Conservation (phyloP, 768 basidiomycete genomes). For the Phlebiopsis gigantea region DNA sequence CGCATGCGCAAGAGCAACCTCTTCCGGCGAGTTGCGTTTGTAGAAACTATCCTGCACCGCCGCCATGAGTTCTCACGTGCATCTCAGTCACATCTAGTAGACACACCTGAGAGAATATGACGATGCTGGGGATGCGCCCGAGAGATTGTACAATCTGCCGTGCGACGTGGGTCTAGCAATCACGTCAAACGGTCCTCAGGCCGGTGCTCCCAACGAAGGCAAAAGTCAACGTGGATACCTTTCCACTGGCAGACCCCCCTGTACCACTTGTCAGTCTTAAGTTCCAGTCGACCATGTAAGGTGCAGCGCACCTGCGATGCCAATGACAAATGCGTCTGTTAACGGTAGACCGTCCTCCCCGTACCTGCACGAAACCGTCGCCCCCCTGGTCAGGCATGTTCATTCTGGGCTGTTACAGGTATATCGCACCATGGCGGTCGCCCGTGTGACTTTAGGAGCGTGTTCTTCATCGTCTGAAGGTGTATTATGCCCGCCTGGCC, state of each 20-base stretch:
- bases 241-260: conserved; percentile 87
- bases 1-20: conserved; percentile 77
- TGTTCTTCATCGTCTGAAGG: conserved; percentile 55
- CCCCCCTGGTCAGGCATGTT: neutral
- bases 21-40: conserved; percentile 70
- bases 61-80: neutral
- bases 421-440: conserved; percentile 72
- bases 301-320: conserved; percentile 62
- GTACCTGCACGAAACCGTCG: conserved; percentile 48
- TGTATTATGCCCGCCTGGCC: conserved; percentile 8
- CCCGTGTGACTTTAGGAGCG: conserved; percentile 76
- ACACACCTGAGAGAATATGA: conserved; percentile 82
- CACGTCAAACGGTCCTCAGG: neutral
- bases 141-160: conserved; percentile 73
- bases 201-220: neutral
- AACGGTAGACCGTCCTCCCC: conserved; percentile 65
- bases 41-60: conserved; percentile 93
- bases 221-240: conserved; percentile 41
- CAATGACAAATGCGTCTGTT: conserved; percentile 78
- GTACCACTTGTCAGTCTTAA: conserved; percentile 4
- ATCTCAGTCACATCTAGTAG: neutral
- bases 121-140: conserved; percentile 81
- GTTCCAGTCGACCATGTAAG: neutral
- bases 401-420: neutral
- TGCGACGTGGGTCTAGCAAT: conserved; percentile 73